Conservation (phyloP, 2,329 filamentous ascomycete genomes). For the Thielaviopsis musarum region DNA sequence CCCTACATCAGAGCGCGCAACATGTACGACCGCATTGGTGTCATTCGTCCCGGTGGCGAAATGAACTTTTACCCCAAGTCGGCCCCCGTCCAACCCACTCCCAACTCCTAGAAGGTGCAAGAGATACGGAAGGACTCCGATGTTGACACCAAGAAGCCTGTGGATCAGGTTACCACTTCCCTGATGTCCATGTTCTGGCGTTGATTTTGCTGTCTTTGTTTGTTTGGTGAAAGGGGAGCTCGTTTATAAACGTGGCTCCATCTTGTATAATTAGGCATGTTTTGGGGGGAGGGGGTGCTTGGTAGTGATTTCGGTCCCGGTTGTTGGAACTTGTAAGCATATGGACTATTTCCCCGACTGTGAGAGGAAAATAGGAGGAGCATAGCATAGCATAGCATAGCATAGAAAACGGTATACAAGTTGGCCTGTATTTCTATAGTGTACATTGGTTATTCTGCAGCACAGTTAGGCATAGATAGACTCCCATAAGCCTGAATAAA, state of each 20-base stretch:
- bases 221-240: neutral
- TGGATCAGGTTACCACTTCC: neutral
- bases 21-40: constrained; percentile 67
- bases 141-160: neutral
- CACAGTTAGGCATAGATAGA: neutral
- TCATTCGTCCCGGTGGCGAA: constrained; percentile 50
- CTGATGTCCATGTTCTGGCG: neutral
- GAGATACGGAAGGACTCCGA: neutral
- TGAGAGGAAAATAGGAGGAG: neutral
- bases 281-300: neutral
- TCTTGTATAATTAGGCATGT: neutral
- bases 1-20: constrained; percentile 69
- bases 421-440: neutral
- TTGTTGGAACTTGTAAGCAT: neutral
- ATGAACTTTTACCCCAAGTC: constrained; percentile 48
- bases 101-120: neutral
- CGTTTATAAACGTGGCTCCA: neutral
- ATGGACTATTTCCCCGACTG: neutral
- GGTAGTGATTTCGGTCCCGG: neutral
- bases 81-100: neutral
- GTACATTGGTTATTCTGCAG: neutral
- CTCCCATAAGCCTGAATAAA: neutral
- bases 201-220: neutral
- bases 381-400: neutral
- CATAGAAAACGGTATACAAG: neutral